Conservation (phyloP, 495 filamentous ascomycete genomes). For the Aspergillus ellipticus region DNA sequence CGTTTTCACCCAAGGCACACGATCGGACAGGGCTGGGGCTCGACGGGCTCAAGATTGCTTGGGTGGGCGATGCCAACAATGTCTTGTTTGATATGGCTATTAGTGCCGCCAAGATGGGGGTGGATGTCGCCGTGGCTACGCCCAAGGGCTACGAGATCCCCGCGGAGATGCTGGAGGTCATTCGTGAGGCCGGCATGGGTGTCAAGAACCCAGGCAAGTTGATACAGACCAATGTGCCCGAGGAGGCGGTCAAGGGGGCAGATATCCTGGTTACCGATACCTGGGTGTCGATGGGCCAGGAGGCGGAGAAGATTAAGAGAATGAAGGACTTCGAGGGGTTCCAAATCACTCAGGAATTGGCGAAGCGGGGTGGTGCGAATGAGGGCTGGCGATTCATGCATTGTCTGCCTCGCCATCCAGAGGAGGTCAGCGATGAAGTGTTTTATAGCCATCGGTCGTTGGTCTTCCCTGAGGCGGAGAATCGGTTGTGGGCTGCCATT, state of each 20-base stretch:
- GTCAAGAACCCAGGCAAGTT: conserved; percentile 60
- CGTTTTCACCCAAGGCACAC: conserved; percentile 51
- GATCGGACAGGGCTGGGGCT: conserved; percentile 57
- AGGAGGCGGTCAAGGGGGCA: conserved; percentile 83
- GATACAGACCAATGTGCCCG: conserved; percentile 70
- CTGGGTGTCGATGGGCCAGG: conserved; percentile 97
- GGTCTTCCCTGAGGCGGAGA: conserved; percentile 92
- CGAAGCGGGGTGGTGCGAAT: conserved; percentile 80
- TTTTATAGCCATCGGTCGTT: conserved; percentile 80
- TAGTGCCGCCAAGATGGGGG: conserved; percentile 78
- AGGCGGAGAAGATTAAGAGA: conserved; percentile 70
- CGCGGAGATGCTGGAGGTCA: conserved; percentile 61
- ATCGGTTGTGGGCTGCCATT: conserved; percentile 86
- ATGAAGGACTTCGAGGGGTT: conserved; percentile 82
- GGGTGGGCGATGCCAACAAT: conserved; percentile 96
- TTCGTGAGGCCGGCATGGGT: conserved; percentile 55
- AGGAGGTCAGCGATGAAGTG: conserved; percentile 92
- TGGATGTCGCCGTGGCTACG: conserved; percentile 80
- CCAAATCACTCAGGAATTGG: conserved; percentile 81
- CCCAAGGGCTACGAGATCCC: conserved; percentile 80
- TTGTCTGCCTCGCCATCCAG: conserved; percentile 87
- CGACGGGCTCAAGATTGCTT: conserved; percentile 83
- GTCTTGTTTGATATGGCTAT: conserved; percentile 91
- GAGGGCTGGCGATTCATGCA: conserved; percentile 97
- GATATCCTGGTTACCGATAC: conserved; percentile 94